Percentiles rank a stretch among this genome's conserved stretches.
These are phyloP conservation scores for Globisporangium parvum DNA, from an alignment of 352 stramenopile genomes.

Conservation along the genomic window DNA sequence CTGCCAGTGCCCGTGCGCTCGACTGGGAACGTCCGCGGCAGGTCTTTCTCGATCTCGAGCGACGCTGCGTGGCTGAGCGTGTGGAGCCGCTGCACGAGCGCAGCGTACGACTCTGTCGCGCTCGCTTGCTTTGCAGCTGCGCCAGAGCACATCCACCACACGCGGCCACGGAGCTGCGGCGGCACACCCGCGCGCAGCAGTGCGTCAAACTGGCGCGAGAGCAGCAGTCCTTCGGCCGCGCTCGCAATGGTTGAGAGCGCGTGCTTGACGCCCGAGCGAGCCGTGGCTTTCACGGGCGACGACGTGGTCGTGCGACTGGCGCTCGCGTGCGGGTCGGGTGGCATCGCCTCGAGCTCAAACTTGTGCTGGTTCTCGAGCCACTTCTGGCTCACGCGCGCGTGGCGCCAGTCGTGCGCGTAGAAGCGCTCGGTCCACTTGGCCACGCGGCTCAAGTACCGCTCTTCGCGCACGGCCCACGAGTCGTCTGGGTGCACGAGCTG, in stretches of 20 bases:
- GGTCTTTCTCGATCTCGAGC: conserved; percentile 88
- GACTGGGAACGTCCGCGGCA: conserved; percentile 74
- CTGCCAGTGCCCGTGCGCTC: conserved; percentile 14
- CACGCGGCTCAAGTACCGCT: conserved; percentile 24
- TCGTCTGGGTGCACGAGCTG: conserved; percentile 19
- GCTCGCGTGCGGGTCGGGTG: too few relatives aligned
- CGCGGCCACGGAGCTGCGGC: conserved; percentile 50
- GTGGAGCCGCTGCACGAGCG: conserved; percentile 46
- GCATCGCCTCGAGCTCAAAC: conserved; percentile 24
- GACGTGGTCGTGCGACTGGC: too few relatives aligned
- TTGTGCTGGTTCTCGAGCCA: conserved; percentile 66
- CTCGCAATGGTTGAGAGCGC: conserved; percentile 41
- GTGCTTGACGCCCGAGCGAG: conserved; percentile 46
- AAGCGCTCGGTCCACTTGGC: conserved; percentile 61
- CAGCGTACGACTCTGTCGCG: conserved; percentile 44
- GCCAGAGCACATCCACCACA: conserved; percentile 83
- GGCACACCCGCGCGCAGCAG: conserved; percentile 62
- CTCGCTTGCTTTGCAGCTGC: conserved; percentile 39
- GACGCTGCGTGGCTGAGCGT: conserved; percentile 54
- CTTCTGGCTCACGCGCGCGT: conserved; percentile 54
- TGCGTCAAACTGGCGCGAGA: conserved; percentile 57
- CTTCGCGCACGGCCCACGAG: conserved; percentile 20
- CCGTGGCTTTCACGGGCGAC: too few relatives aligned
- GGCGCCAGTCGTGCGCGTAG: conserved; percentile 41
- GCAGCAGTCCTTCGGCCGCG: conserved; percentile 42